Percentiles rank a stretch among this genome's conserved stretches.
These are phyloP conservation scores for Saitozyma podzolica DNA, from an alignment of 768 basidiomycete genomes.

Conservation along the genomic window DNA sequence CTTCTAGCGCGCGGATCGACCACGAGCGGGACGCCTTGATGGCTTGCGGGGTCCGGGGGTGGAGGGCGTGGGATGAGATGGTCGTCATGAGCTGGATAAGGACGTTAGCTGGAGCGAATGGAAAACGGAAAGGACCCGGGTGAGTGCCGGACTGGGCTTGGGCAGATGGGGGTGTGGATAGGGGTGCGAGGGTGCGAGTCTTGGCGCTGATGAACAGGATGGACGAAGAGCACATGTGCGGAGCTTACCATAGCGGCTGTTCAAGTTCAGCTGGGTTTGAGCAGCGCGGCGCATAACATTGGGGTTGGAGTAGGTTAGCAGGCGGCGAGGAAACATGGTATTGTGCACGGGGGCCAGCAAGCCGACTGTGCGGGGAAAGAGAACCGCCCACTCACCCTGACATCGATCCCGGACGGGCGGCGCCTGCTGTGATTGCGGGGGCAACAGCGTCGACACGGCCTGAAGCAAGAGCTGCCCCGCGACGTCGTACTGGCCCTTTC, in stretches of 20 bases:
- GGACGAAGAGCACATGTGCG: background rate
- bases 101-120: background rate
- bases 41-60: conserved; percentile 34
- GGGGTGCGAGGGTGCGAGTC: too few relatives aligned
- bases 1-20: conserved; percentile 41
- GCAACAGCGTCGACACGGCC: conserved; percentile 46
- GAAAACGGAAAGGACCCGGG: too few relatives aligned
- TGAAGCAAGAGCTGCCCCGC: conserved; percentile 47
- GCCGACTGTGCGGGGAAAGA: background rate
- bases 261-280: too few relatives aligned
- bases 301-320: background rate
- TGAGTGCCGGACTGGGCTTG: too few relatives aligned
- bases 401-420: conserved; percentile 40
- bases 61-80: conserved; percentile 44
- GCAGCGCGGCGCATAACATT: conserved; percentile 1
- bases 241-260: conserved; percentile 10
- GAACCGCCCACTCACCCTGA: conserved; percentile 41
- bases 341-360: too few relatives aligned
- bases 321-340: too few relatives aligned
- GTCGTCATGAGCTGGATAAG: conserved; percentile 45
- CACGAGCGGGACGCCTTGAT: conserved; percentile 45
- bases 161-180: too few relatives aligned
- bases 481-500: conserved; percentile 38
- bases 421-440: conserved; percentile 21
- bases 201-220: too few relatives aligned